These are phyloP conservation scores for Chlorophyllum brunneum DNA, from an alignment of 768 basidiomycete genomes.

Conservation along the genomic window DNA sequence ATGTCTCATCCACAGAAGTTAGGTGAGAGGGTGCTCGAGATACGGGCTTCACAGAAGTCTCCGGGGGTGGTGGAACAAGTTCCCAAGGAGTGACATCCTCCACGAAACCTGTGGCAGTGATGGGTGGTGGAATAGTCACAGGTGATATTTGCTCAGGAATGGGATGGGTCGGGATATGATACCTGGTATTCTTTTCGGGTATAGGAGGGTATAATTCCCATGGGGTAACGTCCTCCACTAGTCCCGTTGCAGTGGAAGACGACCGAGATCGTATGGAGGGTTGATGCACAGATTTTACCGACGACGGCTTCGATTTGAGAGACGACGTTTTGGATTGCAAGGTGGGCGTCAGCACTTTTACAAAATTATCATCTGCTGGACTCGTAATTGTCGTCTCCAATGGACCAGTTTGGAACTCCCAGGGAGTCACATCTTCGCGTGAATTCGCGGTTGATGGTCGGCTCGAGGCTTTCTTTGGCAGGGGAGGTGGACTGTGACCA, in stretches of 20 bases:
- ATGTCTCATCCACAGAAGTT: slow-evolving; percentile 3
- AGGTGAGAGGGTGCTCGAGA: slow-evolving; percentile 7
- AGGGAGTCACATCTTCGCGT: slow-evolving; percentile 15
- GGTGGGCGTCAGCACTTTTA: slow-evolving; percentile 12
- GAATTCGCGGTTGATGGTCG: slow-evolving; percentile 24
- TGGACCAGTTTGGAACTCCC: slow-evolving; percentile 13
- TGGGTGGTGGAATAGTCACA: slow-evolving; percentile 2
- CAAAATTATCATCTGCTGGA: slow-evolving; percentile 1
- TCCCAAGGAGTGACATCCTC: slow-evolving; percentile 24
- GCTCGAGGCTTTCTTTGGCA: slow-evolving; percentile 12
- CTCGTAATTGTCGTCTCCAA: background rate
- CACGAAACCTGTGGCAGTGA: slow-evolving; percentile 12
- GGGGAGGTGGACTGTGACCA: slow-evolving; percentile 26
- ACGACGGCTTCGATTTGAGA: slow-evolving; percentile 6
- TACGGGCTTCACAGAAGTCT: background rate
- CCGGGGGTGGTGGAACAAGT: slow-evolving; percentile 14
- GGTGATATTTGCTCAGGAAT: slow-evolving; percentile 6
- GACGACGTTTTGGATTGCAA: slow-evolving; percentile 16
- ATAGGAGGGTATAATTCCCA: slow-evolving; percentile 30
- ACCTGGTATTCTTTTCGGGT: slow-evolving; percentile 9
- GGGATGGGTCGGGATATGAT: slow-evolving; percentile 1
- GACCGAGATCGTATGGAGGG: slow-evolving; percentile 16
- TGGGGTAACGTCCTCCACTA: slow-evolving; percentile 26
- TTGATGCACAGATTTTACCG: slow-evolving; percentile 7
- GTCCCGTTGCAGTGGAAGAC: slow-evolving; percentile 22